Conservation (phyloP, 2,329 filamentous ascomycete genomes). For the Aspergillus amoenus region DNA sequence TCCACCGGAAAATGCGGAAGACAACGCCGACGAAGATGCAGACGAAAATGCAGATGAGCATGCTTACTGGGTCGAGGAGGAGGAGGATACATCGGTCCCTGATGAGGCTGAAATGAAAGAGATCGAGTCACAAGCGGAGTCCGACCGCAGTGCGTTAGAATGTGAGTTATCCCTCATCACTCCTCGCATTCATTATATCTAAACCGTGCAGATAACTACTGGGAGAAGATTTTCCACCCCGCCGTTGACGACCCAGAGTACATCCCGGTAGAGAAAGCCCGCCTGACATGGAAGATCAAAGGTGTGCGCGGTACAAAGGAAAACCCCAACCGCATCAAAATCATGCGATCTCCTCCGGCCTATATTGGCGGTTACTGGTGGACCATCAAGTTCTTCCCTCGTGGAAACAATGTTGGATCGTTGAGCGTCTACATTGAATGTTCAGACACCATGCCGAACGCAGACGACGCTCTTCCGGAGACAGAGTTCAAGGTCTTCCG, state of each 20-base stretch:
- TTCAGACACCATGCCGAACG: constrained; percentile 48
- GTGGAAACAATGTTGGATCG: constrained; percentile 58
- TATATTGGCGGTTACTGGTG: constrained; percentile 61
- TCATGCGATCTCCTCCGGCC: constrained; percentile 59
- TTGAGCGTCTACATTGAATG: constrained; percentile 63
- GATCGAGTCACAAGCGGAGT: constrained; percentile 49
- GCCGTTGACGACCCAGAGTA: constrained; percentile 60
- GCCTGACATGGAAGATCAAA: constrained; percentile 59
- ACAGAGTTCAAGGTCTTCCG: constrained; percentile 43
- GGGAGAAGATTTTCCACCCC: constrained; percentile 58
- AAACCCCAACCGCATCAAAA: constrained; percentile 56
- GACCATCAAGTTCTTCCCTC: constrained; percentile 66
- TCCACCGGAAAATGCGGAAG: constrained; percentile 20
- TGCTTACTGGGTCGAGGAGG: constrained; percentile 54
- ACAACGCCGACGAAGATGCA: constrained; percentile 34
- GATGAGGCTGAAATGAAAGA: constrained; percentile 59
- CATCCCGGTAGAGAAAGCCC: constrained; percentile 52
- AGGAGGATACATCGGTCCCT: constrained; percentile 57
- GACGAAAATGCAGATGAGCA: constrained; percentile 25
- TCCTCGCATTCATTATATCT: not conserved
- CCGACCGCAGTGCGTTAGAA: constrained; percentile 56
- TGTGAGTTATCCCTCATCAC: constrained; percentile 33
- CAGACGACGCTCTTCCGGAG: constrained; percentile 38
- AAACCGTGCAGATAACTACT: constrained; percentile 49
- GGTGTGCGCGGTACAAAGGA: constrained; percentile 61